Percentiles rank a stretch among this genome's conserved stretches.
phyloP scores from a whole-genome alignment of 192 early-diverging fungal genomes.

The Polychytrium aggregatum region DNA sequence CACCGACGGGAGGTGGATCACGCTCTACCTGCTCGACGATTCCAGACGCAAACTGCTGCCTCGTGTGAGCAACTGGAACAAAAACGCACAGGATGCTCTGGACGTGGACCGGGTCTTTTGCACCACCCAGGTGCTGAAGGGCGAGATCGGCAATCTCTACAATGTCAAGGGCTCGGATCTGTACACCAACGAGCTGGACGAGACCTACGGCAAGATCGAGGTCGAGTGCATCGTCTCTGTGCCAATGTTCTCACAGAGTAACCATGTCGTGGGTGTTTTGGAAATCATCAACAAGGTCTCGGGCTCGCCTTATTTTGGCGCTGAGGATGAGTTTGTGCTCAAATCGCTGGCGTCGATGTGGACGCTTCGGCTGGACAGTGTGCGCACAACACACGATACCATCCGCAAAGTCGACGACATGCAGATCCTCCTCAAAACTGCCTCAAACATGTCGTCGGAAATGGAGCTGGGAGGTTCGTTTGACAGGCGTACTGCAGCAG shows the following conservation, averaged over 20 bases:
- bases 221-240: slow-evolving; percentile 33
- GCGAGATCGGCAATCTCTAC: slow-evolving; percentile 29
- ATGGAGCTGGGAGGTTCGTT: slow-evolving; percentile 28
- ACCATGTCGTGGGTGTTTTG: slow-evolving; percentile 22
- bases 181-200: slow-evolving; percentile 21
- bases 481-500: too few species aligned
- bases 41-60: slow-evolving; percentile 10
- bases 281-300: slow-evolving; percentile 36
- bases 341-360: slow-evolving; percentile 24
- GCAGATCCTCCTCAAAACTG: slow-evolving; percentile 29
- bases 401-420: slow-evolving; percentile 29
- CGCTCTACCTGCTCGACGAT: slow-evolving; percentile 21
- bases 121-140: slow-evolving; percentile 12
- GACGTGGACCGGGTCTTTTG: slow-evolving; percentile 13
- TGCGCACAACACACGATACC: not conserved
- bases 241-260: slow-evolving; percentile 15
- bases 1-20: slow-evolving; percentile 14
- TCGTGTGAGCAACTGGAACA: slow-evolving; percentile 16
- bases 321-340: slow-evolving; percentile 37
- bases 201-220: slow-evolving; percentile 16
- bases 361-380: slow-evolving; percentile 16
- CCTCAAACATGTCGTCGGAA: slow-evolving; percentile 29
- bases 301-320: slow-evolving; percentile 29
- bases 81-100: not conserved
- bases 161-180: slow-evolving; percentile 33